These are phyloP conservation scores for Ammopiptanthus mongolicus DNA, from an alignment of 306 rosid genomes.

Conservation along the genomic window DNA sequence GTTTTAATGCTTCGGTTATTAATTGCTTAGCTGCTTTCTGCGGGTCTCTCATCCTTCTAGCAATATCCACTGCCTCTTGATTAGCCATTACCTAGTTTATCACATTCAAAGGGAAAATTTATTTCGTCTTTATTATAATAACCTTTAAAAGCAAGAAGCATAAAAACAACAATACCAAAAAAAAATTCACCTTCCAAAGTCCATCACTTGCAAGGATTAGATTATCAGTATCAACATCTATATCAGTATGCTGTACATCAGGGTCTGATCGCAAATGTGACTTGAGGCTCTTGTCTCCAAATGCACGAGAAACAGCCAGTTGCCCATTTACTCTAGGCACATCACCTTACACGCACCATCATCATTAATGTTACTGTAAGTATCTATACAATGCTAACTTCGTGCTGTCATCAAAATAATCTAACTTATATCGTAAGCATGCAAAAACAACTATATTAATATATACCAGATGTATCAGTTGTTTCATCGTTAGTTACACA, in stretches of 20 bases:
- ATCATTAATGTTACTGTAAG: background rate
- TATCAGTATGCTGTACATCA: constrained; percentile 32
- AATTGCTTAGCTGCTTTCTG: constrained; percentile 78
- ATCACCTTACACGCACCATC: constrained; percentile 46
- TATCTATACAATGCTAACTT: background rate
- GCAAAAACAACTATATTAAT: background rate
- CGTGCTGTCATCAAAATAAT: background rate
- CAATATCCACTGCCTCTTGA: constrained; percentile 89
- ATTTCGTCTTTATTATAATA: background rate
- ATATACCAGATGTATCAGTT: background rate
- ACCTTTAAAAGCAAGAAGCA: background rate
- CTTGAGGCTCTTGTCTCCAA: constrained; percentile 93
- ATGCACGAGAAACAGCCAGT: constrained; percentile 93
- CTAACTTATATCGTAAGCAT: background rate
- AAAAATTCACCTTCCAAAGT: constrained; percentile 76
- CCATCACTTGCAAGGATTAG: constrained; percentile 89
- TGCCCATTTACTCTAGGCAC: constrained; percentile 95
- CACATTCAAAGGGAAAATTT: constrained; percentile 9
- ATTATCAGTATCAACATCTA: constrained; percentile 49
- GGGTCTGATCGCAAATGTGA: constrained; percentile 87
- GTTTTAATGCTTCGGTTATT: constrained; percentile 70
- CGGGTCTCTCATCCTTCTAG: constrained; percentile 61
- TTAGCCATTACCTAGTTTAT: constrained; percentile 71
- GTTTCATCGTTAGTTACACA: background rate
- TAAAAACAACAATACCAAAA: background rate